Evolutionary conservation across 805 yeast genomes (phyloP).

Genomic region (Hanseniaspora nectarophila): DNA sequence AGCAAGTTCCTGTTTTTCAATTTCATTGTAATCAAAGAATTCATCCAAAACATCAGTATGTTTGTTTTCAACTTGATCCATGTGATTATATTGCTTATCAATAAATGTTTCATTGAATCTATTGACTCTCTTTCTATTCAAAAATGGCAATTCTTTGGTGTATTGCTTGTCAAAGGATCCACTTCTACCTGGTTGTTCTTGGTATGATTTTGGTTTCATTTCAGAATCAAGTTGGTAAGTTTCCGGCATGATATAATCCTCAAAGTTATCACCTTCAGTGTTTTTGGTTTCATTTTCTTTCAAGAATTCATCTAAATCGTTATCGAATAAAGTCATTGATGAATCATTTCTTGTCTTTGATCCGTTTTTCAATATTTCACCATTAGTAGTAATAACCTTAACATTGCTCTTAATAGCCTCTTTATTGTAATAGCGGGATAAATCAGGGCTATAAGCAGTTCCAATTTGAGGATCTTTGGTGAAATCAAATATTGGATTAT

Average conservation of each 20-base stretch:
- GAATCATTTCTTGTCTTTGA: conserved; percentile 25
- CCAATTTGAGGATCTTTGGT: conserved; percentile 21
- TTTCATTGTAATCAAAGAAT: conserved; percentile 32
- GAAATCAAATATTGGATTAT: conserved; percentile 27
- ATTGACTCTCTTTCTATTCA: conserved; percentile 64
- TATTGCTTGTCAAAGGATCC: conserved; percentile 21
- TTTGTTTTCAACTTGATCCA: conserved; percentile 19
- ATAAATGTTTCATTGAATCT: conserved; percentile 58
- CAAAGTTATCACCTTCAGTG: background rate
- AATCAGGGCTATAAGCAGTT: conserved; percentile 18
- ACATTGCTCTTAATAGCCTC: conserved; percentile 26
- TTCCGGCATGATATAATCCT: conserved; percentile 8
- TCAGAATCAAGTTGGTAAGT: conserved; percentile 9
- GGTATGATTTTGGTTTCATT: background rate
- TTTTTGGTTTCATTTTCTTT: background rate
- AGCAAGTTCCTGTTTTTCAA: conserved; percentile 15
- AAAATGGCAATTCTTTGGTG: conserved; percentile 36
- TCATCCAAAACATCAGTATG: conserved; percentile 31
- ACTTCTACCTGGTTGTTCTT: conserved; percentile 19
- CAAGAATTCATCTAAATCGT: conserved; percentile 5
- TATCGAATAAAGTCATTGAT: background rate
- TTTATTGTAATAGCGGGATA: conserved; percentile 6
- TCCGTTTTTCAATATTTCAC: conserved; percentile 22
- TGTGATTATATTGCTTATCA: conserved; percentile 54
- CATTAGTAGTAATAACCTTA: conserved; percentile 20